Evolutionary conservation across 2,329 filamentous ascomycete species (phyloP), one percentile per base, ranked within the genome.

Genomic region (Aspergillus latus): DNA sequence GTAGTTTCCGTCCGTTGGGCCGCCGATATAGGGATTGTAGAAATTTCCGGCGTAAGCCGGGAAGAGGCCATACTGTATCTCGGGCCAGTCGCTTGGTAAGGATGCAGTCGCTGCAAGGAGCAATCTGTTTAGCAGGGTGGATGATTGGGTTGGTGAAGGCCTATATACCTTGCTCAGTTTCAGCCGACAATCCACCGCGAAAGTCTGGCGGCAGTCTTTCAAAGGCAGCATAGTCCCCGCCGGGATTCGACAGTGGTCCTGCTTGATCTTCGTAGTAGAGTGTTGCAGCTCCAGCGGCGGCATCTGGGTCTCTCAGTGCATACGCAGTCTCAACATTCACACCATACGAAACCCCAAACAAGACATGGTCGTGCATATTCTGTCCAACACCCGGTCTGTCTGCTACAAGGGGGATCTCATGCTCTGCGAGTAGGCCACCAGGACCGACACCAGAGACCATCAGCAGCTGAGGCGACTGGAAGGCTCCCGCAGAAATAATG

Each of bases 321-420:
- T 64, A 66, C 10, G 57, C 13, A 1, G 67, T 68, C 8, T 52
- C 37, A 1, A 67, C 58, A 1, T 59, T 60, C 3, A 70, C 68
- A 7, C 65, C 61, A 60, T 65, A 69, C 1, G 59, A 51, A 11
- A 61, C 63, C 1, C 59, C 65, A 44, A 71, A 54, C 36, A 66
- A 67, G 1, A 63, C 32, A 34, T 71, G 69, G 16, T 72, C 69
- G 44, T 68, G 64, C 4, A 72, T 60, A 15, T 69, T 70, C 42
- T 65, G 75, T 56, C 81, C 81, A 1, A 83, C 80, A 0, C 76
- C 78, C 0, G 80, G 78, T 0, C 80, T 68, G 49, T 82, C 73
- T 1, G 74, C 67, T 0, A 81, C 54, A 0, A 77, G 61, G 0
- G 69, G 59, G n/a, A 84, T 78, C 0, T 67, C 67, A 13, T 76